Evolutionary conservation across 78 protist genomes (phyloP).

Genomic region (Dictyostelium intermedium): DNA sequence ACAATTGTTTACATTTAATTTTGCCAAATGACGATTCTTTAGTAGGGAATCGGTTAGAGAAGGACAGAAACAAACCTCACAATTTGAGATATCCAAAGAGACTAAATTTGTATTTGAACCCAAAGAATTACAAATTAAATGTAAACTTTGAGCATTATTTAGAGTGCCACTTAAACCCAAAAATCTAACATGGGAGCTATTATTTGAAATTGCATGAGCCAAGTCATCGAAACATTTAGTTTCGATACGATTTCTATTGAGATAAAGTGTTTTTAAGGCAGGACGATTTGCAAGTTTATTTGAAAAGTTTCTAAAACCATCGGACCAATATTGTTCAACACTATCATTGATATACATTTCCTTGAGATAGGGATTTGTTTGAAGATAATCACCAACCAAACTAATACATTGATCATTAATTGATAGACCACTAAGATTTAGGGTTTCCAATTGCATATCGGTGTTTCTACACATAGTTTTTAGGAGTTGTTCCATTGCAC

Average conservation of each 20-base stretch:
- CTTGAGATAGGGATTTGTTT: not conserved
- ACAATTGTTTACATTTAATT: not conserved
- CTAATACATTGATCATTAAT: not conserved
- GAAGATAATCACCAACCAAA: not conserved
- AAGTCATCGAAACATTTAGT: slow-evolving; percentile 2
- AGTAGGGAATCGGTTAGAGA: not conserved
- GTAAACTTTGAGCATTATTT: not conserved
- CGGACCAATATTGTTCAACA: not conserved
- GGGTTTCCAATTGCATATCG: not conserved
- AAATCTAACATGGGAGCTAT: not conserved
- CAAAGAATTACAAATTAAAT: not conserved
- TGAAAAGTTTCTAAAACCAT: not conserved
- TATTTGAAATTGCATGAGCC: not conserved
- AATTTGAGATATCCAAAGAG: slow-evolving; percentile 31
- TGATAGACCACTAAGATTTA: not conserved
- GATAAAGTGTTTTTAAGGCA: not conserved
- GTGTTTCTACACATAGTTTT: not conserved
- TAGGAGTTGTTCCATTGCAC: not conserved
- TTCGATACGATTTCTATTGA: slow-evolving; percentile 1
- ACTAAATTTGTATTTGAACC: not conserved
- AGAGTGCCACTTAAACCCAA: not conserved
- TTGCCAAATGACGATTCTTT: not conserved
- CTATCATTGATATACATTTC: not conserved
- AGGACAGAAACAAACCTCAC: slow-evolving; percentile 1
- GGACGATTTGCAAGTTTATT: not conserved